Evolutionary conservation across 257 asterid species (phyloP).

Genomic region (Plantago ovata): DNA sequence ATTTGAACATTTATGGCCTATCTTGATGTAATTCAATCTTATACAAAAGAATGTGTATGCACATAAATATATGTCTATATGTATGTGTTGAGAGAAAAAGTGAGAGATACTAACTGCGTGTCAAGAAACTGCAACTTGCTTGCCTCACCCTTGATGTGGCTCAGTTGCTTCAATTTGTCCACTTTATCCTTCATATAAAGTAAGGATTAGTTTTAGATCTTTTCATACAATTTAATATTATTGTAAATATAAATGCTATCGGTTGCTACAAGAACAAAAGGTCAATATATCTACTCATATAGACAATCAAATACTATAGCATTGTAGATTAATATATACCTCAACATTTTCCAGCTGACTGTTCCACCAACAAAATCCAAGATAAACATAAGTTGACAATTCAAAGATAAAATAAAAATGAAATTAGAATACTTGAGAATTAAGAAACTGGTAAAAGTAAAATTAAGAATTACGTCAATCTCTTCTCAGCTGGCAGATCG

Average conservation of each 20-base stretch:
- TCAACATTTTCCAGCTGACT: constrained; percentile 55
- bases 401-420: neutral
- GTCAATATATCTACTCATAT: too few relatives aligned
- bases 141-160: constrained; percentile 36
- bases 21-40: neutral
- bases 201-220: neutral
- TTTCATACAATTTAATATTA: too few relatives aligned
- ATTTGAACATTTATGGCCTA: neutral
- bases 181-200: constrained; percentile 40
- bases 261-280: too few relatives aligned
- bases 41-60: neutral
- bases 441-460: too few relatives aligned
- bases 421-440: neutral
- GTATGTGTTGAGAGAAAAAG: neutral
- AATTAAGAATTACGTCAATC: constrained; percentile 31
- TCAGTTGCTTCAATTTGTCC: constrained; percentile 39
- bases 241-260: too few relatives aligned
- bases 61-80: neutral
- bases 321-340: constrained; percentile 8
- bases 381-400: neutral
- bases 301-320: too few relatives aligned
- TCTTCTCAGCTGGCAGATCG: constrained; percentile 38
- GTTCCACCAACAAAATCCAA: constrained; percentile 4
- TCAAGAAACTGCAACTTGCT: constrained; percentile 48
- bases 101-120: constrained; percentile 37